These are phyloP conservation scores for Pharus latifolius DNA, from an alignment of 176 grass and related monocot species.

Conservation along the genomic window DNA sequence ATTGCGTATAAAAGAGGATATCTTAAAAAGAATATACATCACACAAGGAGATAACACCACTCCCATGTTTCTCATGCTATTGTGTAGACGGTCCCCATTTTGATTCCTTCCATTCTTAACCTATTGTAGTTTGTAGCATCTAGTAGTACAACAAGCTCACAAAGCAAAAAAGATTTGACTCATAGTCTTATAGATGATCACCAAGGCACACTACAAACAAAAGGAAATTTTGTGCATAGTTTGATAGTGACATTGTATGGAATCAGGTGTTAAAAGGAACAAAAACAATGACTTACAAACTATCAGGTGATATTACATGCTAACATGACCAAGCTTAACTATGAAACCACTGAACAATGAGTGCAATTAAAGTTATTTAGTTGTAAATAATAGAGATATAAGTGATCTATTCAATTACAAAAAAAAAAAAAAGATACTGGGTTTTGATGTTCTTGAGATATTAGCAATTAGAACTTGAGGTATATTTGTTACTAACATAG, in stretches of 20 bases:
- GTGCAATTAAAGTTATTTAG: neutral
- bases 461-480: too few species aligned
- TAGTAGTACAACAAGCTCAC: neutral
- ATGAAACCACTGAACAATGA: neutral
- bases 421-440: too few species aligned
- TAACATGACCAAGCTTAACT: neutral
- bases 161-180: neutral
- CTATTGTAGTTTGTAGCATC: neutral
- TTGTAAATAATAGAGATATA: neutral
- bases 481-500: too few species aligned
- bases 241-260: neutral
- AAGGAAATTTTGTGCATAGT: neutral
- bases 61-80: neutral
- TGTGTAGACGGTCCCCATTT: constrained; percentile 3
- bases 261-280: neutral
- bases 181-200: neutral
- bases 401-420: too few species aligned
- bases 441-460: too few species aligned
- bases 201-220: neutral
- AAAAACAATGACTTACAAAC: neutral
- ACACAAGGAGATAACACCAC: constrained; percentile 26
- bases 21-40: constrained; percentile 30
- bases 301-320: neutral
- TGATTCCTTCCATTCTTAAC: constrained; percentile 20
- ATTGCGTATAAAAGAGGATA: constrained; percentile 20